These are phyloP conservation scores for Termitomyces sp. DNA, from an alignment of 768 basidiomycete genomes.

Conservation along the genomic window DNA sequence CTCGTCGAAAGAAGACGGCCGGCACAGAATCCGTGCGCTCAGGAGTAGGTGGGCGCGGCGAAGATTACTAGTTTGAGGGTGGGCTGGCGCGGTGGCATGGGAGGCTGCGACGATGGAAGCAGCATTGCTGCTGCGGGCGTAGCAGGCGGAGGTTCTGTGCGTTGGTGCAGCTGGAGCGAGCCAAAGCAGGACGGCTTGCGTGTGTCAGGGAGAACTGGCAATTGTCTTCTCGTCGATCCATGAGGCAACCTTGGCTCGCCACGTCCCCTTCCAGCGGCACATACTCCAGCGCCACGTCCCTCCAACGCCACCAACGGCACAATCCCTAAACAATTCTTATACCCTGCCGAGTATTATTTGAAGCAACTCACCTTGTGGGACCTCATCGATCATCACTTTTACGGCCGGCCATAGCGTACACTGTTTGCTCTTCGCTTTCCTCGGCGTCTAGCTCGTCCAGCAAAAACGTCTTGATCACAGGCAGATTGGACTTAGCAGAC, in stretches of 20 bases:
- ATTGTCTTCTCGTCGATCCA: not conserved
- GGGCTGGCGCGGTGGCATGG: not conserved
- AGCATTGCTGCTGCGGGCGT: not conserved
- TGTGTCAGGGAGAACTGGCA: not conserved
- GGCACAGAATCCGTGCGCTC: not conserved
- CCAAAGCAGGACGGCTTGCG: not conserved
- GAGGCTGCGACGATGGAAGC: not conserved
- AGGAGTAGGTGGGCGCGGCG: not conserved
- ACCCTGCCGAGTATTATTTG: no score
- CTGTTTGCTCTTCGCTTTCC: not conserved
- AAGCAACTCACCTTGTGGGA: no score
- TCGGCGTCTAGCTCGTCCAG: slow-evolving; percentile 1
- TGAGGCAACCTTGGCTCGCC: not conserved
- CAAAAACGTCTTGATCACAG: slow-evolving; percentile 5
- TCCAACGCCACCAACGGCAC: no score
- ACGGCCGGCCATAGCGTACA: not conserved
- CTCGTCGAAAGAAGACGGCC: not conserved
- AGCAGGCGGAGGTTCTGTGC: not conserved
- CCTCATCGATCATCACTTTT: no score
- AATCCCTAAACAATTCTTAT: no score
- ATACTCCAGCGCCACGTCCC: not conserved
- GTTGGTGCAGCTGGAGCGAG: not conserved
- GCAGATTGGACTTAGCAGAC: slow-evolving; percentile 31
- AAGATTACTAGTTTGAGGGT: not conserved
- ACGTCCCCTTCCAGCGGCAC: not conserved